Base-by-base conservation (phyloP, 208 protist genomes). In the Trypanosoma mega region DNA sequence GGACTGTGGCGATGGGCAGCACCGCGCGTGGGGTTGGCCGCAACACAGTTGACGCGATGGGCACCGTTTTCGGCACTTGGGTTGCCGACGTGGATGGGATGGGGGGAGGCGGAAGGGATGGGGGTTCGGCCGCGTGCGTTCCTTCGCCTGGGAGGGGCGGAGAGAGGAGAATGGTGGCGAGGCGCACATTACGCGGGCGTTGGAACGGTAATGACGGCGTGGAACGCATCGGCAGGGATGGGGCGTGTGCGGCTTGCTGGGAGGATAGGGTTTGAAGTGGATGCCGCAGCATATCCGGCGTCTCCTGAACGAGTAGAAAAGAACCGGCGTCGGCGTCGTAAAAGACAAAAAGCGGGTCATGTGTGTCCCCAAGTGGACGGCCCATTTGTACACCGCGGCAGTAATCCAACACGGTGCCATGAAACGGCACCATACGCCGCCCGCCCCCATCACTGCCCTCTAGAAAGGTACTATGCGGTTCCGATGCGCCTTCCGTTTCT, bases 361-460 rank as follows among this genome's bases (percentile, higher is more conserved):
- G 63, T 2, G 37, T 69, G 26, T 66, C 55, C 18, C 70, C 78
- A 9, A 85, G 39, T 12, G 85, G 85, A 9, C 74, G 55, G 0
- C 78, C 80, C 45, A 79, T 27, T 63, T 88, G 85, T 50, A 88
- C 85, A 11, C 80, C 80, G n/a, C 61, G 62, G 51, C 61, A 78
- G 69, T 88, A 92, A 23, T 87, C 78, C 66, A 85, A 70, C 39
- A 85, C 85, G 0, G 85, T 76, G 18, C 68, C 74, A 34, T 73
- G 77, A 54, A 76, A 76, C 21, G 69, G 49, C 0, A 51, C n/a
- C 3, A 46, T 16, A 33, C 54, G 65, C 1, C 56, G 27, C 14
- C 21, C 12, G 8, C 21, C 33, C 46, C 31, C 16, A 16, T 29
- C 16, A 18, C 37, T 47, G 44, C 2, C n/a, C 21, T 2, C 1